These are phyloP conservation scores for Ogataea neopini DNA, from an alignment of 805 yeast genomes.

Conservation along the genomic window DNA sequence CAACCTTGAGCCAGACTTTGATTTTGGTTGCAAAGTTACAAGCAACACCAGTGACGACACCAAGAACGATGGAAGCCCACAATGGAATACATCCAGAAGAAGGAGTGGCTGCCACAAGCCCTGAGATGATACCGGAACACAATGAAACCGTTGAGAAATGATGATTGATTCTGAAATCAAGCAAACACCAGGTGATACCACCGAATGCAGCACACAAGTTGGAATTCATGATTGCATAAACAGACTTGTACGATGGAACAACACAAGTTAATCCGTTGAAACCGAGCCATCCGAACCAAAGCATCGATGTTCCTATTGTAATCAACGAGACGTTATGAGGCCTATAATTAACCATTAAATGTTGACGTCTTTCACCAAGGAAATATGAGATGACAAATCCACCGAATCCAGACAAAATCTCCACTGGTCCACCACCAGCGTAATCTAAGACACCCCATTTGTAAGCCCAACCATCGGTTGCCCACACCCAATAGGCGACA, in stretches of 20 bases:
- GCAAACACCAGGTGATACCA: conserved; percentile 86
- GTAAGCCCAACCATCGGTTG: conserved; percentile 88
- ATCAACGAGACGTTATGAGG: conserved; percentile 95
- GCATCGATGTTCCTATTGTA: conserved; percentile 79
- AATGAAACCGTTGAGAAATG: conserved; percentile 95
- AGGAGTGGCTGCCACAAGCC: conserved; percentile 96
- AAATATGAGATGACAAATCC: conserved; percentile 86
- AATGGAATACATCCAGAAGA: conserved; percentile 87
- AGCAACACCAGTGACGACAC: conserved; percentile 73
- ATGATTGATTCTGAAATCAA: conserved; percentile 84
- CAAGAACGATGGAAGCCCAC: conserved; percentile 88
- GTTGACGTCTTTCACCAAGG: conserved; percentile 72
- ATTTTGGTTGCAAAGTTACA: conserved; percentile 91
- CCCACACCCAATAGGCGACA: conserved; percentile 96
- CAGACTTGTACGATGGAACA: conserved; percentile 79
- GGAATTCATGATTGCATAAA: conserved; percentile 89
- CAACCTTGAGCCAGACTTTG: conserved; percentile 77
- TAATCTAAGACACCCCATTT: conserved; percentile 92
- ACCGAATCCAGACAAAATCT: conserved; percentile 85
- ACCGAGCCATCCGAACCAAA: conserved; percentile 96
- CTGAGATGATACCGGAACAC: conserved; percentile 94
- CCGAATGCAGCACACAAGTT: conserved; percentile 89
- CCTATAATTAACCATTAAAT: conserved; percentile 81
- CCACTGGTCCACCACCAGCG: conserved; percentile 99
- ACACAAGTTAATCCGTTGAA: conserved; percentile 91